These are phyloP conservation scores for Rhizopogon salebrosus DNA, from an alignment of 768 basidiomycete genomes.

Conservation along the genomic window DNA sequence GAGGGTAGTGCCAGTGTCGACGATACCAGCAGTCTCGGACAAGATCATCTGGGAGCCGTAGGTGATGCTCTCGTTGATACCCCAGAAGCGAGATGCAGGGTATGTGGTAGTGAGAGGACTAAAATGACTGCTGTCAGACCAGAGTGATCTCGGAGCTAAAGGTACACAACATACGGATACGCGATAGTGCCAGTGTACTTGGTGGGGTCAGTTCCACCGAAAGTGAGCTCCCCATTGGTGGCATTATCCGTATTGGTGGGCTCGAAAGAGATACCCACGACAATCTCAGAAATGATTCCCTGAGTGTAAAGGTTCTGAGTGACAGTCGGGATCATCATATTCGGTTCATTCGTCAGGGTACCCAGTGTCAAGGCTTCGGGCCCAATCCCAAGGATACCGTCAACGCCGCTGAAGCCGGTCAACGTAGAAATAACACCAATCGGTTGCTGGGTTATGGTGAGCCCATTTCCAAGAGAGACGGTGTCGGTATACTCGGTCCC, in stretches of 20 bases:
- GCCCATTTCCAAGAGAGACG: constrained; percentile 46
- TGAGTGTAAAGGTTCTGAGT: constrained; percentile 46
- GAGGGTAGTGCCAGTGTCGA: too few species aligned
- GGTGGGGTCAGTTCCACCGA: constrained; percentile 32
- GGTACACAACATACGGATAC: constrained; percentile 36
- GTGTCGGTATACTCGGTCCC: constrained; percentile 46
- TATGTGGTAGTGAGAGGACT: constrained; percentile 42
- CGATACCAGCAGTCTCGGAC: constrained; percentile 45
- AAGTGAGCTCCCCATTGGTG: constrained; percentile 49
- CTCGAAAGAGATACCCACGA: constrained; percentile 47
- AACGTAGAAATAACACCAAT: constrained; percentile 55
- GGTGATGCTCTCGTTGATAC: constrained; percentile 51
- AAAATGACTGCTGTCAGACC: not conserved
- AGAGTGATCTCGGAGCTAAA: too few species aligned
- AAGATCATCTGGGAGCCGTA: constrained; percentile 46
- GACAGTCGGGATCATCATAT: constrained; percentile 43
- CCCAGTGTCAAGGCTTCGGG: constrained; percentile 50
- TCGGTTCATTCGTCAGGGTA: constrained; percentile 10
- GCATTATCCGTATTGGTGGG: constrained; percentile 29
- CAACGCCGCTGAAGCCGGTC: constrained; percentile 41
- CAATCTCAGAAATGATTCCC: constrained; percentile 33
- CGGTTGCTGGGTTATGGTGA: constrained; percentile 50
- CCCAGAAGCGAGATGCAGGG: constrained; percentile 51
- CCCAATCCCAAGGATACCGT: constrained; percentile 66
- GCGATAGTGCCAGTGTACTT: constrained; percentile 32